phyloP scores from a whole-genome alignment of 176 grass and related monocot species.

The Cenchrus americanus region DNA sequence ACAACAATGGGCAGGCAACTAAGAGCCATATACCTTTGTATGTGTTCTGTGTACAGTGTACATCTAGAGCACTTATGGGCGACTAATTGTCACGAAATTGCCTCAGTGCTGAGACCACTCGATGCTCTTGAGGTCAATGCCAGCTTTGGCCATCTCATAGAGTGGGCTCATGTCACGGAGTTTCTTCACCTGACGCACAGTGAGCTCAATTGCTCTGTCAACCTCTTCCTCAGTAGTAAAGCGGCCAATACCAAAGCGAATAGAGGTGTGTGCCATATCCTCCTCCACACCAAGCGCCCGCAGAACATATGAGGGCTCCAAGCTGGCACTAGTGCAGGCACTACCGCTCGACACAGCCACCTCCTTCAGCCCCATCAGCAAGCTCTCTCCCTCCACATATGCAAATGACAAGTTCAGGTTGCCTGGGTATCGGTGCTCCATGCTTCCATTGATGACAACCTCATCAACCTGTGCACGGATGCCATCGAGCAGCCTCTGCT shows the following conservation, averaged over 20 bases:
- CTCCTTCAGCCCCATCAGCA: slow-evolving; percentile 96
- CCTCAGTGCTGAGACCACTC: slow-evolving; percentile 86
- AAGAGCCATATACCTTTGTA: slow-evolving; percentile 45
- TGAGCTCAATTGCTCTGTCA: slow-evolving; percentile 77
- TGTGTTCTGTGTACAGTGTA: slow-evolving; percentile 11
- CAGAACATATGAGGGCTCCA: slow-evolving; percentile 88
- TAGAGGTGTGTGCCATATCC: slow-evolving; percentile 96
- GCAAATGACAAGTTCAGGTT: slow-evolving; percentile 94
- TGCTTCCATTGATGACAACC: slow-evolving; percentile 84
- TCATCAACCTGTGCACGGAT: slow-evolving; percentile 65
- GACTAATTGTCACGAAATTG: background rate
- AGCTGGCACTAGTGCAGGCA: slow-evolving; percentile 91
- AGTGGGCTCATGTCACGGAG: slow-evolving; percentile 94
- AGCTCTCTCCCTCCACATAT: slow-evolving; percentile 90
- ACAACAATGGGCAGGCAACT: slow-evolving; percentile 34
- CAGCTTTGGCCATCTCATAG: slow-evolving; percentile 98
- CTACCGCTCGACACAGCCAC: slow-evolving; percentile 95
- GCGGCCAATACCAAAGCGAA: slow-evolving; percentile 88
- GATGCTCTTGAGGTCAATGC: slow-evolving; percentile 90
- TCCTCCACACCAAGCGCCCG: slow-evolving; percentile 86
- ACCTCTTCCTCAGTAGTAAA: slow-evolving; percentile 93
- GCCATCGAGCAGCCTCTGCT: slow-evolving; percentile 70
- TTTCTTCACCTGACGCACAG: slow-evolving; percentile 84
- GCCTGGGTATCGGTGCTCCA: slow-evolving; percentile 85
- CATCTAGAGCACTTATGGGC: background rate